Evolutionary conservation across 306 rosid genomes (phyloP), one percentile per base, ranked within the genome.

Genomic region (Rosa chinensis): DNA sequence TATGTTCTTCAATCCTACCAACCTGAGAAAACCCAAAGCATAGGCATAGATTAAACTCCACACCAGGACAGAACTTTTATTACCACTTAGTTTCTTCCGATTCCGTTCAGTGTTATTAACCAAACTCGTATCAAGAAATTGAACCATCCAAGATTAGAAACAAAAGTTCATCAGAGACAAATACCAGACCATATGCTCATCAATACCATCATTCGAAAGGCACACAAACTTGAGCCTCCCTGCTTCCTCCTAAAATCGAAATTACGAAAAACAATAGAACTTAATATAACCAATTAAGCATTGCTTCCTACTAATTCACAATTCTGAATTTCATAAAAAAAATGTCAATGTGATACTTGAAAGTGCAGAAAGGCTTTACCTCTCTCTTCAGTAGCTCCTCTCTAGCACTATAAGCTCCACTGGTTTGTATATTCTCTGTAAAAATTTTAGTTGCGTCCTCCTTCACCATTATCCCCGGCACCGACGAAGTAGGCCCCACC

Each of bases 131-230:
- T n/a, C 5, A n/a, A 28, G 8, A 17, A 49, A 1, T 21, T 71
- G 17, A 48, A 47, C 16, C 40, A 47, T 48, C 43, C 14, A 45
- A 47, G 39, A 5, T 70, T 23, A 45, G 40, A 70, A 23, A 45
- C 45, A 32, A 10, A 56, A 74, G 40, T 55, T 55, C 40, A 42
- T 74, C 78, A 82, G 79, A 77, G 80, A 52, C 11, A 72, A 67
- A 79, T 93, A 93, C 99, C 99, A 95, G 88, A 95, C 84, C 99
- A 95, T 95, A 77, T 95, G 98, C 78, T 91, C 81, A 82, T 93
- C 99, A 72, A 88, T 79, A 72, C 96, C 97, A 73, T 95, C 99
- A 72, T 91, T 95, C 2, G 93, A 88, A 78, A 50, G 77, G 84
- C 94, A 93, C 8, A 80, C 97, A 76, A 95, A 95, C 85, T 87